Evolutionary conservation across 139 green algal genomes (phyloP).

Genomic region (Coelastrella sp.): DNA sequence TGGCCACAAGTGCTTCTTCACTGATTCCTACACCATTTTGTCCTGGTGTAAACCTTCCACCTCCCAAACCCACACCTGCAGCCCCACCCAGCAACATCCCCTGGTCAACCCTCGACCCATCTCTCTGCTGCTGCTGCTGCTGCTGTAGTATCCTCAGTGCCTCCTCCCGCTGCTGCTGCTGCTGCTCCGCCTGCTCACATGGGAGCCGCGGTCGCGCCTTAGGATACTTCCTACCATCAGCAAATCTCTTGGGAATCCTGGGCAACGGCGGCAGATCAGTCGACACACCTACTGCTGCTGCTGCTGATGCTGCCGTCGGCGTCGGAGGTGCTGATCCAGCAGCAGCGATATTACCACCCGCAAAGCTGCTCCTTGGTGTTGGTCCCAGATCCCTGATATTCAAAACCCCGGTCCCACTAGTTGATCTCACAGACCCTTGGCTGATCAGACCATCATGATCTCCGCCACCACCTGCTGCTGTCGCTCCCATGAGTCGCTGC

Average conservation of each 20-base stretch:
- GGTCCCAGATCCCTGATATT: neutral
- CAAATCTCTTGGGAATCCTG: neutral
- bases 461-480: neutral
- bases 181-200: neutral
- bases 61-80: no score
- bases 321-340: neutral
- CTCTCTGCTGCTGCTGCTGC: neutral
- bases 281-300: neutral
- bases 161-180: neutral
- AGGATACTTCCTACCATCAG: neutral
- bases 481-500: neutral
- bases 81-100: no score
- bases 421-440: neutral
- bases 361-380: neutral
- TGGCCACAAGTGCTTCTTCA: no score
- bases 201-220: neutral
- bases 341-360: neutral
- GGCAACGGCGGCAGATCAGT: conserved; percentile 8
- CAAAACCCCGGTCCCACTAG: neutral
- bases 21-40: no score
- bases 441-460: no score
- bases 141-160: neutral
- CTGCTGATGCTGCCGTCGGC: neutral
- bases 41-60: no score
- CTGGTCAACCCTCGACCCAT: neutral